Evolutionary conservation across 2,329 filamentous ascomycete genomes (phyloP), one percentile per base, ranked within the genome.

Genomic region (Grosmannia clavigera): DNA sequence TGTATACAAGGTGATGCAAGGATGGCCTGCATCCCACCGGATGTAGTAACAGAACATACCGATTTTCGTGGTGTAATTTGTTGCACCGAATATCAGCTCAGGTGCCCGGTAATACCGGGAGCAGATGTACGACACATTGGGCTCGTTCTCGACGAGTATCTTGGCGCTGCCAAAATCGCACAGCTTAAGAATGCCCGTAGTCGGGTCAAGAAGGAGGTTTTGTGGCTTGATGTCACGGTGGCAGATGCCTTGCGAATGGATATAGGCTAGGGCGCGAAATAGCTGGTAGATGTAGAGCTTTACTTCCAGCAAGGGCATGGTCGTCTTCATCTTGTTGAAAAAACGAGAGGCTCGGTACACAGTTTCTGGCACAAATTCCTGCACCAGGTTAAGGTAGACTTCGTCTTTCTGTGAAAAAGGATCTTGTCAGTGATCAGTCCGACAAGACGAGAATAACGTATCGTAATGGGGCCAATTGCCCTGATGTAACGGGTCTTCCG

Each of bases 301-400:
- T 72, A 97, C 91, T 75, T 99, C 94, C 68, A 99, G 84, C 68
- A 92, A 96, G 19, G 94, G 94, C 94, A 99, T 99, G 58, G 92
- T 96, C 7, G 92, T 95, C 85, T 97, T 99, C 87, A 97, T 87
- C 80, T 99, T 99, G 82, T 95, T 97, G 82, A 99, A 99, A 78
- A 96, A 97, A 69, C 94, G 87, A 65, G 94, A 97, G 52, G 94
- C 94, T 70, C 94, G 87, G 75, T 99, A 99, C 58, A 99, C 94
- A 14, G 94, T 99, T 78, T 99, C 94, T 57, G 94, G 94, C 57
- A 99, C 94, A 69, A 91, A 99, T 73, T 99, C 94, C 73, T 97
- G 90, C 58, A 99, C 92, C 63, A 99, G 82, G 71, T 99, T 99
- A 66, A 99, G 86, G 74, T 97, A 99, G 46, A 99, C 94, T 77